Base-by-base conservation (phyloP, 2,329 filamentous ascomycete genomes). In the Beauveria varroae region DNA sequence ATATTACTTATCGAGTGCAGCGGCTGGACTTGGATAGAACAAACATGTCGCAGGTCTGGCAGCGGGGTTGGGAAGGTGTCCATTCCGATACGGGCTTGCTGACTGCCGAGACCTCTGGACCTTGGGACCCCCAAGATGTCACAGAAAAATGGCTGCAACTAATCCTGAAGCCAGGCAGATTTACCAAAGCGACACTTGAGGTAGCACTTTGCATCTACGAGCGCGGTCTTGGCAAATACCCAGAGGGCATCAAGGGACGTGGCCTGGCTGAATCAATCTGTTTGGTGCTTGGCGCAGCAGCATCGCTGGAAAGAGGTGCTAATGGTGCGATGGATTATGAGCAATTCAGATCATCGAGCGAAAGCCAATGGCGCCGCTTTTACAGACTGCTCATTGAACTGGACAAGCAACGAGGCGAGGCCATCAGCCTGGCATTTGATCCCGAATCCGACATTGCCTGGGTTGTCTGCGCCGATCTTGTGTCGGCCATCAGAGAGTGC, bases 291-390 rank as follows among this genome's bases (percentile, higher is more conserved):
- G 85, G 86, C 18, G 83, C 86, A 7, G 89, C 88, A 12, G 86
- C 90, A 16, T 80, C 83, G 1, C 76, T 93, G 41, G 81, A 84
- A 50, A 85, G 85, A 59, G 79, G 78, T 34, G 76, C 84, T 10
- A 81, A 85, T 16, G 86, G 86, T 16, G 82, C 82, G 30, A 85
- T 90, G 74, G 89, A 96, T 68, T 91, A 90, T 67, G 85, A 89
- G 26, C 82, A 87, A 62, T 95, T 93, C 71, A 83, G 89, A 61
- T 78, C 80, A 40, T 86, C 90, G 37, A 86, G 88, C 58, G 89
- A 95, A 69, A 81, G 84, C 12, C 92, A 96, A 72, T 99, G 95
- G 95, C 86, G 89, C 64, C 85, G 90, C 56, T 96, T 96, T 73
- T 96, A 92, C 76, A 86, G 92, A 37, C 81, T 98, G 20, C 81